Evolutionary conservation across 768 basidiomycete species (phyloP), one percentile per base, ranked within the genome.

Genomic region (Pisolithus sp.): DNA sequence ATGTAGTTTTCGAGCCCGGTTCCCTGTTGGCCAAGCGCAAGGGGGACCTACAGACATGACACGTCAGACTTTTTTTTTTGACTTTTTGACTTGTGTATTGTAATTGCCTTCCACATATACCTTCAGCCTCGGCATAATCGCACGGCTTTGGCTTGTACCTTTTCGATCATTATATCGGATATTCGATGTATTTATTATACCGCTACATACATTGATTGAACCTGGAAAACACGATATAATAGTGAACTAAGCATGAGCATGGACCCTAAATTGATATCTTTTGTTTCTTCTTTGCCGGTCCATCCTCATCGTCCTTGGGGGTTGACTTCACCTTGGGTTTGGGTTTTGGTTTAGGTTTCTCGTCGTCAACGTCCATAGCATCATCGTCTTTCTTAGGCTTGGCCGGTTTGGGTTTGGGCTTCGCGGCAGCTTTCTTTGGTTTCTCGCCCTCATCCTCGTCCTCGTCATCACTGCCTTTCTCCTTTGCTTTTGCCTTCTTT

Each of bases 241-340:
- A 34, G 34, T 15, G 12, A 34, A 15, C 34, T 34, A 34, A 34
- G 5, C 34, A 21, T 38, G 10, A 26, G 28, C 43, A 23, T 8
- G 24, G 56, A 42, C 17, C 30, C 28, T 58, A 80, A 20, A 68
- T 63, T 5, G 74, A 60, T 31, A 76, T 84, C 72, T 87, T 90
- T 52, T 69, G 66, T 68, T 91, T 91, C 73, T 91, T 91, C 71
- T 84, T 87, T 3, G 77, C 81, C 12, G 84, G 87, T 50, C 79
- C 81, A 3, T 68, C 73, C 24, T 74, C 73, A 7, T 66, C 70
- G 23, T 54, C 63, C 21, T 66, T 61, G 50, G 73, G 72, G 10
- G 61, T 49, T 9, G 60, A 66, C 21, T 68, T 66, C 24, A 38
- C 67, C 57, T 71, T 73, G 0, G 67, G 63, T 46, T 77, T 78